Conservation (phyloP, 495 filamentous ascomycete species). For the Hyaloscypha variabilis region DNA sequence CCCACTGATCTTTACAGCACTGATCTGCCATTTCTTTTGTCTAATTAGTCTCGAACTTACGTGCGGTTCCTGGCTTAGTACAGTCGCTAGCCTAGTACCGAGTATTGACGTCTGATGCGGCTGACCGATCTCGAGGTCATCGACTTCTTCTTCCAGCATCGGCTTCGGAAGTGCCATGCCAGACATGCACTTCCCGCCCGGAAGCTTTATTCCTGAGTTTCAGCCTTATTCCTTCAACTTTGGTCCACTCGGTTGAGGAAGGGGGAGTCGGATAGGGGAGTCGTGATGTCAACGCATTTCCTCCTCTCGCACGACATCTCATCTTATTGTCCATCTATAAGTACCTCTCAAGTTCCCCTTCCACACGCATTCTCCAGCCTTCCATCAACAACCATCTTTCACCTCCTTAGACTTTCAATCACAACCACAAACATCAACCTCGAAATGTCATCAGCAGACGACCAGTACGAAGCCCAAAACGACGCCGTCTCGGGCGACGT, state of each 20-base stretch:
- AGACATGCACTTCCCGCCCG: not conserved
- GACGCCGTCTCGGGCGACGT: conserved; percentile 26
- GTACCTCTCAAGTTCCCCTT: not conserved
- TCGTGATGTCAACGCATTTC: not conserved
- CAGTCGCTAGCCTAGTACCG: not conserved
- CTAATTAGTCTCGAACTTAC: no score
- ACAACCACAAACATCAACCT: not conserved
- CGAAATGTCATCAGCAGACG: conserved; percentile 30
- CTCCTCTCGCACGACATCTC: not conserved
- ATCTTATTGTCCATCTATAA: not conserved
- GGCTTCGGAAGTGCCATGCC: not conserved
- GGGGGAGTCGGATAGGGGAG: not conserved
- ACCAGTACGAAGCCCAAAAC: conserved; percentile 32
- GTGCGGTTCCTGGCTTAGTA: not conserved
- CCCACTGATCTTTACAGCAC: no score
- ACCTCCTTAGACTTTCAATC: not conserved
- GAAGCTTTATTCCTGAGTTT: not conserved
- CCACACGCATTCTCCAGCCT: not conserved
- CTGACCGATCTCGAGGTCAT: not conserved
- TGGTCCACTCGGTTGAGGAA: not conserved
- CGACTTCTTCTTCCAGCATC: not conserved
- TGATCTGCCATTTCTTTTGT: no score
- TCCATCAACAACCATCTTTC: not conserved
- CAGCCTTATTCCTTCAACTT: not conserved
- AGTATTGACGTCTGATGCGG: not conserved